Percentiles rank a stretch among this genome's conserved stretches.
Evolutionary conservation across 1,139 yeast genomes (phyloP).

Genomic region (Suhomyces terraborum): DNA sequence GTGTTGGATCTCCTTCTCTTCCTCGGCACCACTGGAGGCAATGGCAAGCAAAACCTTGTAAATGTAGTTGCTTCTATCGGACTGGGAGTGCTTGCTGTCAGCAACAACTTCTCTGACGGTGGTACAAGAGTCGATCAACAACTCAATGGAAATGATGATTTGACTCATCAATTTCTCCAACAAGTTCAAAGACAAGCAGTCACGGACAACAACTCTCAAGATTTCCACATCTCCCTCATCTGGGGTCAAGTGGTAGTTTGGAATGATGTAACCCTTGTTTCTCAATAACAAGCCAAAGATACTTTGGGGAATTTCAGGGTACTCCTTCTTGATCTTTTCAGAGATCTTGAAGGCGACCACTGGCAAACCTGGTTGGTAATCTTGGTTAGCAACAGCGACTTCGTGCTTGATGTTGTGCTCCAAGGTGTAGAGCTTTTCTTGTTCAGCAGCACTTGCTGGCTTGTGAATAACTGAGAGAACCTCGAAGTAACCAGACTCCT

Average conservation of each 20-base stretch:
- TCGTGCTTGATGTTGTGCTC: slow-evolving; percentile 20
- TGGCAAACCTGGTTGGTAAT: slow-evolving; percentile 77
- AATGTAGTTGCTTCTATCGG: slow-evolving; percentile 26
- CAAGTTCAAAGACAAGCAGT: slow-evolving; percentile 68
- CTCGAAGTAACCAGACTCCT: slow-evolving; percentile 65
- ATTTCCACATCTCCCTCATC: slow-evolving; percentile 58
- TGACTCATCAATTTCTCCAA: slow-evolving; percentile 73
- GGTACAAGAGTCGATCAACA: slow-evolving; percentile 46
- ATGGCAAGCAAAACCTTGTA: slow-evolving; percentile 39
- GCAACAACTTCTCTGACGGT: slow-evolving; percentile 28
- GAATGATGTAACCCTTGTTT: slow-evolving; percentile 83
- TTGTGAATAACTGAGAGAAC: slow-evolving; percentile 80
- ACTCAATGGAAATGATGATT: slow-evolving; percentile 56
- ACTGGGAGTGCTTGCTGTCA: slow-evolving; percentile 21
- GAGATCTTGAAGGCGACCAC: slow-evolving; percentile 85
- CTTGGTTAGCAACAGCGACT: slow-evolving; percentile 30
- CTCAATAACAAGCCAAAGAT: slow-evolving; percentile 72
- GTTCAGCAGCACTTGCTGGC: slow-evolving; percentile 24
- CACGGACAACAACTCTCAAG: slow-evolving; percentile 81
- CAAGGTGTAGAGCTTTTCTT: slow-evolving; percentile 26
- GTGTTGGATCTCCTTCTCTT: slow-evolving; percentile 29
- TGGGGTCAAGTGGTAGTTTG: slow-evolving; percentile 86
- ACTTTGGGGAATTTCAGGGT: slow-evolving; percentile 86
- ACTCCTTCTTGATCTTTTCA: slow-evolving; percentile 53
- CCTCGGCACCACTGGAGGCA: slow-evolving; percentile 42